phyloP scores from a whole-genome alignment of 179 eudicot species.

The Patellifolia procumbens region DNA sequence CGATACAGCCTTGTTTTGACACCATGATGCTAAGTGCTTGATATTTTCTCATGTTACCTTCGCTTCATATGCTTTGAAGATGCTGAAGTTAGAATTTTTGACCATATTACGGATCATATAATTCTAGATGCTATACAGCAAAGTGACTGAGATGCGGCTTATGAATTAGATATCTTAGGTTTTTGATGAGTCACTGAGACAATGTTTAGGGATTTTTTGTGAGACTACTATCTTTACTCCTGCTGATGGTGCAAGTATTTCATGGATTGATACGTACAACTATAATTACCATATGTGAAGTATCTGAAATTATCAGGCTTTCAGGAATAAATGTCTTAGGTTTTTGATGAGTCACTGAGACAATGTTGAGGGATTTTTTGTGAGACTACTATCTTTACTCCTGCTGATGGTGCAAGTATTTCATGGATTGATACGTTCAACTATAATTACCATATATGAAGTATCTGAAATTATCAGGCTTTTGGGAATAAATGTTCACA shows the following conservation, averaged over 20 bases:
- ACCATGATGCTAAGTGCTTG: too few relatives aligned
- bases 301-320: neutral
- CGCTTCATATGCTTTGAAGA: neutral
- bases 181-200: neutral
- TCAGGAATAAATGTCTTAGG: neutral
- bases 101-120: neutral
- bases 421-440: neutral
- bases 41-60: neutral
- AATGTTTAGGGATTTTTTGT: neutral
- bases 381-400: neutral
- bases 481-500: neutral
- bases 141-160: neutral
- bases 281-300: neutral
- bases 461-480: neutral
- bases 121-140: neutral
- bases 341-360: neutral
- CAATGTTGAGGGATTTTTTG: neutral
- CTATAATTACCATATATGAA: neutral
- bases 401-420: neutral
- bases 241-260: neutral
- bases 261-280: neutral
- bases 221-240: neutral
- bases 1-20: too few relatives aligned
- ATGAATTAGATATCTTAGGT: too few relatives aligned
- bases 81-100: neutral